Conservation (phyloP, 225 moss, liverwort and hornwort genomes). For the Antitrichia curtipendula region DNA sequence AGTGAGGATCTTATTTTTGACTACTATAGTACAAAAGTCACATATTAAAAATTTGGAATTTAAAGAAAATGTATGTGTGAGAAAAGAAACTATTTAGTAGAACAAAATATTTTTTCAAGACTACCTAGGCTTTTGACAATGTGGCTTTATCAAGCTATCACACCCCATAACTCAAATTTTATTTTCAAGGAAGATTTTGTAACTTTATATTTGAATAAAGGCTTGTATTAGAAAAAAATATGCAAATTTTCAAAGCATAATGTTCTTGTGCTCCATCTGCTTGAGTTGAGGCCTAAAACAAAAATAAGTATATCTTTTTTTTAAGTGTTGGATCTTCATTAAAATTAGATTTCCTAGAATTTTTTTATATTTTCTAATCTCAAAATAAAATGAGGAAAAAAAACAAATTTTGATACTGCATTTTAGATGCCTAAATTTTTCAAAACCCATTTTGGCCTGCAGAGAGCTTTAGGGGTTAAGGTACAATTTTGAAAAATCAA, state of each 20-base stretch:
- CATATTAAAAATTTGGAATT: too few relatives aligned
- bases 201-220: not conserved
- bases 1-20: not conserved
- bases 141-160: too few relatives aligned
- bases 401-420: not conserved
- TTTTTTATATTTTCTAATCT: not conserved
- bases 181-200: not conserved
- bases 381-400: not conserved
- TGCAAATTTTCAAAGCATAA: not conserved
- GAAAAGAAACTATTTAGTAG: rapidly evolving
- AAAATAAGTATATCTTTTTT: rapidly evolving
- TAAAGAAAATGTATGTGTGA: not conserved
- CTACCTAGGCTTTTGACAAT: rapidly evolving
- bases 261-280: not conserved
- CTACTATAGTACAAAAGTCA: not conserved
- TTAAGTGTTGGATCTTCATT: not conserved
- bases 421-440: not conserved
- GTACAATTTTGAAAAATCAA: not conserved
- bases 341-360: rapidly evolving
- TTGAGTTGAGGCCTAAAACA: not conserved
- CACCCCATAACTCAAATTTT: too few relatives aligned
- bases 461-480: not conserved
- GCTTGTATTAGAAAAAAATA: not conserved
- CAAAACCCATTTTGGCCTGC: rapidly evolving
- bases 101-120: not conserved